Conservation (phyloP, 2,329 filamentous ascomycete species). For the Ustulina deusta region DNA sequence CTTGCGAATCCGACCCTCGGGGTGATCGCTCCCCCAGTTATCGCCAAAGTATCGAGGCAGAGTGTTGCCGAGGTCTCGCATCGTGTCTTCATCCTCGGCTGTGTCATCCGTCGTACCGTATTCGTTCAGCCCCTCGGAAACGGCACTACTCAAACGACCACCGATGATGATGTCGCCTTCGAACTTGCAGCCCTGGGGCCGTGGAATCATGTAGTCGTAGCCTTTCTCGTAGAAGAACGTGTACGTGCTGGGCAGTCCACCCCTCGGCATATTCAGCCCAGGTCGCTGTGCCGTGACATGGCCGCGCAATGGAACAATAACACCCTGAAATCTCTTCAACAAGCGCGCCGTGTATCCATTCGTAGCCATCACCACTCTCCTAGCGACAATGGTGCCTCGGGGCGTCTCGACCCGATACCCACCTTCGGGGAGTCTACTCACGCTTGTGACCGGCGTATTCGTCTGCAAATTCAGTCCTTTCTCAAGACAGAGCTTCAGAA, state of each 20-base stretch:
- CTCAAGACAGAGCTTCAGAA: slow-evolving; percentile 59
- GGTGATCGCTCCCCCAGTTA: slow-evolving; percentile 60
- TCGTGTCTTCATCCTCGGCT: slow-evolving; percentile 61
- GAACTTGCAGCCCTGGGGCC: slow-evolving; percentile 58
- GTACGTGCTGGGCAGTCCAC: slow-evolving; percentile 64
- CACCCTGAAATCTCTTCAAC: slow-evolving; percentile 58
- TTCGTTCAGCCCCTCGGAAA: slow-evolving; percentile 58
- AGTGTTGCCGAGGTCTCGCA: slow-evolving; percentile 59
- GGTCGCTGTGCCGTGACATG: slow-evolving; percentile 61
- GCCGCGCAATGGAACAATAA: slow-evolving; percentile 63
- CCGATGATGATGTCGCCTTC: slow-evolving; percentile 71
- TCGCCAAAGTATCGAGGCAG: slow-evolving; percentile 64
- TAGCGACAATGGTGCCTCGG: slow-evolving; percentile 57
- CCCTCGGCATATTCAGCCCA: slow-evolving; percentile 52
- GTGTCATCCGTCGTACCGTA: slow-evolving; percentile 70
- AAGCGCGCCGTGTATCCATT: slow-evolving; percentile 65
- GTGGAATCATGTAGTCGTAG: slow-evolving; percentile 76
- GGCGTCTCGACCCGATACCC: slow-evolving; percentile 58
- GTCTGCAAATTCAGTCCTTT: slow-evolving; percentile 65
- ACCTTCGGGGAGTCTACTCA: slow-evolving; percentile 39
- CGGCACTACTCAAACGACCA: slow-evolving; percentile 63
- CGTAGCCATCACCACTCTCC: slow-evolving; percentile 63
- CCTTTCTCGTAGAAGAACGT: slow-evolving; percentile 70
- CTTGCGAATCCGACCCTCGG: slow-evolving; percentile 55
- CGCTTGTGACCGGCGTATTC: slow-evolving; percentile 57